Evolutionary conservation across 768 basidiomycete species (phyloP), one percentile per base, ranked within the genome.

Genomic region (Lactifluus piperatus): DNA sequence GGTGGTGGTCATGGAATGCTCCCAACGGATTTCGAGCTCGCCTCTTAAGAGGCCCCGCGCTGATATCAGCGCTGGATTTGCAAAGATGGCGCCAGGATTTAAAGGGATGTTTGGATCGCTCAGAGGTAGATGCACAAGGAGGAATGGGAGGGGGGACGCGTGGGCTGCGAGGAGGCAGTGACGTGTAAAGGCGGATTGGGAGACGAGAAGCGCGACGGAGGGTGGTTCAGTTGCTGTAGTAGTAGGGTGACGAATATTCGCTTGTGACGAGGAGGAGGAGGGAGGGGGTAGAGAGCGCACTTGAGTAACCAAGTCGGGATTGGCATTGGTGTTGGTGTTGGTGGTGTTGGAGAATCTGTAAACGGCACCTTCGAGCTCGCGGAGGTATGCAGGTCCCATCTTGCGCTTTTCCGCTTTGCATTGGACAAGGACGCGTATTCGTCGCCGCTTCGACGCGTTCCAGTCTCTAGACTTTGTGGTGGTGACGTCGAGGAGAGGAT

Each of bases 321-420:
- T n/a, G 5, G 29, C 4, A 30, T 56, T 16, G 22, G 18, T 41
- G 64, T 62, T 32, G 55, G 62, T 53, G 50, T 2, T 5, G 49
- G 13, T 43, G 29, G 48, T 27, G 30, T 32, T 32, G 58, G 34
- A 63, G 65, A 82, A 77, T 9, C 81, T 78, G 65, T 79, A 77
- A 54, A 86, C 71, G 13, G 94, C 93, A n/a, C 94, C 94, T 68
- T 97, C 94, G 73, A 94, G 77, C 69, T 97, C 94, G 32, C 94
- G 82, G 0, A 97, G 80, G 65, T 85, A 86, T 26, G 83, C 83
- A 2, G 93, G 91, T 3, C 88, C 80, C 37, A 84, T 70, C 68
- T 86, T 88, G 71, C 83, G 85, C 74, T 83, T 86, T 67, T 94
- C 90, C 0, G 91, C 91, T 76, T 97, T 97, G 75, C 94, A 97